Evolutionary conservation across 2,329 filamentous ascomycete species (phyloP), one percentile per base, ranked within the genome.

Genomic region (Trichothecium roseum): DNA sequence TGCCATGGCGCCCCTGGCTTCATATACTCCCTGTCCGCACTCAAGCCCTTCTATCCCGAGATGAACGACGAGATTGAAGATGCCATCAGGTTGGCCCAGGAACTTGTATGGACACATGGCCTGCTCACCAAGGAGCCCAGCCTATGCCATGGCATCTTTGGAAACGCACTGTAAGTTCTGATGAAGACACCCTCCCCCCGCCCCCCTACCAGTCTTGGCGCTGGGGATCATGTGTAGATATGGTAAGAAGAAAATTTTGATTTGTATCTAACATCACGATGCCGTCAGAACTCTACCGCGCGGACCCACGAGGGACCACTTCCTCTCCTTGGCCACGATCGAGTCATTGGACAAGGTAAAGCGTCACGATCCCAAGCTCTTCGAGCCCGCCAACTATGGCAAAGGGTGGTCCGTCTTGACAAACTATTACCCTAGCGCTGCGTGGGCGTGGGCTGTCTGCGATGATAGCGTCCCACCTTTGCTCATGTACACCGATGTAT

Each of bases 1-100:
- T 83, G 77, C 47, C 78, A 82, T 46, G 79, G 79, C 3, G 74
- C 74, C 1, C 72, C 78, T 3, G 79, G 78, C 0, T 68, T 81
- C 16, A 56, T 81, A 8, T 56, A 69, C 22, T 77, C 74, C 5
- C 61, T 84, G 8, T 46, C 67, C 4, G 68, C 70, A 2, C 63
- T 83, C 35, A 60, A 62, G 34, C 60, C 65, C 7, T 63, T 70
- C 49, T 81, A 79, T 40, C 69, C 74, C 0, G 59, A 57, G 1
- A 56, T 81, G 7, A 53, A 64, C 17, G 58, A 63, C 0, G 63
- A 64, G 31, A 76, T 81, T 37, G 66, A 73, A 16, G 52, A 47
- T 17, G 68, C 70, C 2, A 63, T 80, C 13, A 51, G 46, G 7
- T 68, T 63, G 34, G 73, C 67, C 3, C 59, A 69, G 37, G 62